Base-by-base conservation (phyloP, 768 basidiomycete genomes). In the Boletus sp. region DNA sequence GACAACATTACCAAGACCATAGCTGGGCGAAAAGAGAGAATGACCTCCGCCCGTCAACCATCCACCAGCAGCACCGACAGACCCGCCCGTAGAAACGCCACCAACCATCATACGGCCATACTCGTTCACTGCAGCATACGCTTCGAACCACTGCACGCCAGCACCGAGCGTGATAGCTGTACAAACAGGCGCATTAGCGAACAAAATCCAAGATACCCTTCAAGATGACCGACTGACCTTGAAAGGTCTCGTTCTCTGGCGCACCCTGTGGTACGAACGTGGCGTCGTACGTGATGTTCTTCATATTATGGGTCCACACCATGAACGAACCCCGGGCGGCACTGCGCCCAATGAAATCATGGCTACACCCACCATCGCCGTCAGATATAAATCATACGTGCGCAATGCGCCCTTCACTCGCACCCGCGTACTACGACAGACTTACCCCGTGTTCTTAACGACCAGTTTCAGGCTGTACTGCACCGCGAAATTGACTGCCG, bases 1-100 rank as follows among this genome's bases (percentile, higher is more conserved):
- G 17, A 32, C 29, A 41, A 25, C 29, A 10, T 42, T 58, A 77
- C 77, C 76, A n/a, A 80, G 70, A 14, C 79, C 80, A 55, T 72
- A 72, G 7, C 51, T 63, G 2, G 79, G 70, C 5, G 75, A 66
- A 9, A 78, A 53, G 7, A 65, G 57, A 38, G 75, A 75, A 51
- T 82, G 78, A 1, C 80, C 78, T 5, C 77, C 79, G 14, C 80
- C 80, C 29, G 71, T 63, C 4, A 77, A 50, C 76, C 78, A 82
- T 19, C 79, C 80, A 29, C 77, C 79, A 15, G 74, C 72, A 25
- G 79, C 73, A 35, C 78, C 80, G 5, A 81, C 70, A 6, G 78
- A 74, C n/a, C 72, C 77, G 7, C 71, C 70, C 0, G 34, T 11
- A 8, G 73, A 73, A 5, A 71, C 19, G 11, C 76, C 80, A 7